Percentiles rank a stretch among this genome's conserved stretches.
Conservation (phyloP, 2,329 filamentous ascomycete genomes). For the Trichoderma atroviride region DNA sequence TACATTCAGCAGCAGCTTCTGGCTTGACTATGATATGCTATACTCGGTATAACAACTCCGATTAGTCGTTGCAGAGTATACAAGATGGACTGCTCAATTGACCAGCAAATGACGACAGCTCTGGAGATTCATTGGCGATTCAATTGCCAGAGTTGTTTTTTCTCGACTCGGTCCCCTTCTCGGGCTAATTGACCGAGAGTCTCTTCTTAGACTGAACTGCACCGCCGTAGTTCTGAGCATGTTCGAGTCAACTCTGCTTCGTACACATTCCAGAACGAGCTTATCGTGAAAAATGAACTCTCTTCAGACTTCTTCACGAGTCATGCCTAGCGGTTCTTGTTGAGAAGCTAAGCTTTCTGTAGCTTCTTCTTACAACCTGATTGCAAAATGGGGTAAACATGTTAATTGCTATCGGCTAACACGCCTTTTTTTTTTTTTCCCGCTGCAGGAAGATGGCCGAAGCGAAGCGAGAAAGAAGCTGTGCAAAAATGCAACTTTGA, state of each 20-base stretch:
- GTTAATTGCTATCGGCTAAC: neutral
- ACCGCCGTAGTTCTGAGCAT: neutral
- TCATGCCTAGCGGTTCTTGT: conserved; percentile 9
- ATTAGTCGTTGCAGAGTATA: neutral
- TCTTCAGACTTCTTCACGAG: conserved; percentile 1
- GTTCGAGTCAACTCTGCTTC: neutral
- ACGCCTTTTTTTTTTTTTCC: neutral
- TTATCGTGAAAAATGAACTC: neutral
- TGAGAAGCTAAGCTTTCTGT: conserved; percentile 6
- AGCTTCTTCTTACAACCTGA: conserved; percentile 1
- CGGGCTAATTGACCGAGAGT: neutral
- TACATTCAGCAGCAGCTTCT: neutral
- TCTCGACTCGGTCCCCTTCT: neutral
- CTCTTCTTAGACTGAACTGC: neutral
- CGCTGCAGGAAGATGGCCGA: neutral
- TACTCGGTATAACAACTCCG: neutral
- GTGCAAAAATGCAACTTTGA: neutral
- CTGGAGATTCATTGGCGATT: neutral
- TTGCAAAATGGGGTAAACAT: neutral
- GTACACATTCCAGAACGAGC: conserved; percentile 20
- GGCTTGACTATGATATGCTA: neutral
- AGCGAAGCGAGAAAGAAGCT: neutral
- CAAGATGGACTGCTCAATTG: neutral
- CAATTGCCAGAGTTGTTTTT: neutral
- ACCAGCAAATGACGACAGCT: neutral